These are phyloP conservation scores for Oryza australiensis DNA, from an alignment of 176 grass and related monocot genomes.

Conservation along the genomic window DNA sequence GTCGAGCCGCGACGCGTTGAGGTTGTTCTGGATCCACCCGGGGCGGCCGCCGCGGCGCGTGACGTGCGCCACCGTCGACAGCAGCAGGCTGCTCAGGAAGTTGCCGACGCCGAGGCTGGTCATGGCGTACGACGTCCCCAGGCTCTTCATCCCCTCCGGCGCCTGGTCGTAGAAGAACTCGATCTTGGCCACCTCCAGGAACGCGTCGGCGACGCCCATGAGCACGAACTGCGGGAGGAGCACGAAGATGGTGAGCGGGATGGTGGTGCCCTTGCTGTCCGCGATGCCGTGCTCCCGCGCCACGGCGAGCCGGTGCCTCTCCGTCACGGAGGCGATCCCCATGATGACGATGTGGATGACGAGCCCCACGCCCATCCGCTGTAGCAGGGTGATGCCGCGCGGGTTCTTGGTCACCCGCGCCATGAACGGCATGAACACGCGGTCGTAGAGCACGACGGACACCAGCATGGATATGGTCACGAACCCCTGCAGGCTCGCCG, in stretches of 20 bases:
- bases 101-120: slow-evolving; percentile 86
- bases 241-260: slow-evolving; percentile 76
- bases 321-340: slow-evolving; percentile 67
- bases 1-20: slow-evolving; percentile 80
- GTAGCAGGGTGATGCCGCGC: slow-evolving; percentile 79
- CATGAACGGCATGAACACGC: slow-evolving; percentile 64
- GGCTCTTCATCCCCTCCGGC: slow-evolving; percentile 91
- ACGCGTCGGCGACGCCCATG: slow-evolving; percentile 85
- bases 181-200: slow-evolving; percentile 88
- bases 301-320: slow-evolving; percentile 54
- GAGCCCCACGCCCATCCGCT: slow-evolving; percentile 75
- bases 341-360: slow-evolving; percentile 86
- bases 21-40: slow-evolving; percentile 89
- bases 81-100: slow-evolving; percentile 79
- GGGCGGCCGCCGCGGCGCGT: slow-evolving; percentile 43
- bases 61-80: slow-evolving; percentile 60
- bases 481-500: slow-evolving; percentile 73
- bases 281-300: slow-evolving; percentile 52
- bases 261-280: slow-evolving; percentile 51
- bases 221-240: slow-evolving; percentile 85
- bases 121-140: slow-evolving; percentile 77
- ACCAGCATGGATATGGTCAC: slow-evolving; percentile 86
- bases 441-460: slow-evolving; percentile 76
- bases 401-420: slow-evolving; percentile 61
- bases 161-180: slow-evolving; percentile 98